Evolutionary conservation across 257 asterid species (phyloP).

Genomic region (Mentha longifolia): DNA sequence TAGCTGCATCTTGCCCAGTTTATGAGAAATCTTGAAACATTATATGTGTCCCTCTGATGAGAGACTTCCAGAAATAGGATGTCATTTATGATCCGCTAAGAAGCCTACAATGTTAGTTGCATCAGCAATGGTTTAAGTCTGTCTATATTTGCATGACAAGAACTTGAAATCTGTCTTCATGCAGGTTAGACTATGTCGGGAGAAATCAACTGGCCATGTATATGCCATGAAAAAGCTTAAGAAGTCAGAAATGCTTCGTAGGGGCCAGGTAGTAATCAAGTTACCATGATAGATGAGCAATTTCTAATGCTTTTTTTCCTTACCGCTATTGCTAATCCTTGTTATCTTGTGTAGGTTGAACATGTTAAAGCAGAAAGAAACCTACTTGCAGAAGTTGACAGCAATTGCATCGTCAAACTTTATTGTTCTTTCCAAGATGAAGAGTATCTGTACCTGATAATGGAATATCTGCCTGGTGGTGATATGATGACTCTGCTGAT

Average conservation of each 20-base stretch:
- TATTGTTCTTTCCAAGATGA: constrained; percentile 95
- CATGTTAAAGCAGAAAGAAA: constrained; percentile 95
- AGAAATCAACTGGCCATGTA: constrained; percentile 86
- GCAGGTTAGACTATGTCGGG: constrained; percentile 92
- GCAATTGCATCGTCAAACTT: constrained; percentile 88
- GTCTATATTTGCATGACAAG: constrained; percentile 21
- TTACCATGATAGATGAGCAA: constrained; percentile 7
- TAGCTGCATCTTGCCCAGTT: constrained; percentile 6
- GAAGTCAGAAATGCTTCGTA: constrained; percentile 98
- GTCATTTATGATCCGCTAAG: background rate
- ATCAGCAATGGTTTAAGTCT: background rate
- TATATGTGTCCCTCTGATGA: background rate
- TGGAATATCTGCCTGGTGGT: constrained; percentile 99
- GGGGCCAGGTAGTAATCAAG: constrained; percentile 80
- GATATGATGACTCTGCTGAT: constrained; percentile 98
- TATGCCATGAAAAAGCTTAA: constrained; percentile 98
- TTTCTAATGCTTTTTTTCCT: constrained; percentile 19
- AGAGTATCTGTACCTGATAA: constrained; percentile 86
- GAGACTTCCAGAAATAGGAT: background rate
- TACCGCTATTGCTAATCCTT: constrained; percentile 28
- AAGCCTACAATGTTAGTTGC: background rate
- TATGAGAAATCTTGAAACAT: too few species aligned
- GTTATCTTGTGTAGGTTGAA: constrained; percentile 61
- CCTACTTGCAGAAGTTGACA: constrained; percentile 88
- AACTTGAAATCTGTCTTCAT: constrained; percentile 20